phyloP scores from a whole-genome alignment of 2,329 filamentous ascomycete species.

The Diplocarpon rosae region DNA sequence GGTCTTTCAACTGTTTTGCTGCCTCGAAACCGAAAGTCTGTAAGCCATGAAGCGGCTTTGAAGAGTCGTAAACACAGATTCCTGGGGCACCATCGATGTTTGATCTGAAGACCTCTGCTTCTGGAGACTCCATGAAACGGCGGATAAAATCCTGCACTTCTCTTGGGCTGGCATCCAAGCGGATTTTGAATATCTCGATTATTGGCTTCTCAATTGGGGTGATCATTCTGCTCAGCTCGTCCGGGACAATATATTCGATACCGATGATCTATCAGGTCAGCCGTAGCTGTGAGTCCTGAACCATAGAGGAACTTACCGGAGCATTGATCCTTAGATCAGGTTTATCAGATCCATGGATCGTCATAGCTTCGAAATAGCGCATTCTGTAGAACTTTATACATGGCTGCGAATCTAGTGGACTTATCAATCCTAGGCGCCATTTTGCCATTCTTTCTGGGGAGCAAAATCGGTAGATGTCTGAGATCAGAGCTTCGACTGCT shows the following conservation, averaged over 20 bases:
- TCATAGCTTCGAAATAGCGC: conserved; percentile 70
- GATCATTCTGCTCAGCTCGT: conserved; percentile 64
- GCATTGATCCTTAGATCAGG: conserved; percentile 73
- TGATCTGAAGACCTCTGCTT: conserved; percentile 45
- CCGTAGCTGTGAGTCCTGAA: background rate
- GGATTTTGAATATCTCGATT: conserved; percentile 65
- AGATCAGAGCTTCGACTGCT: conserved; percentile 21
- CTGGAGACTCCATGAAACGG: conserved; percentile 58
- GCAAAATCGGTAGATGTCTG: conserved; percentile 12
- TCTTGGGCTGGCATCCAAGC: conserved; percentile 40
- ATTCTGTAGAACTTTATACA: conserved; percentile 28
- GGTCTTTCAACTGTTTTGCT: conserved; percentile 37
- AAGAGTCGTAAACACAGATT: conserved; percentile 63
- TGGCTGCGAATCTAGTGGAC: too few relatives aligned
- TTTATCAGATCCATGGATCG: conserved; percentile 77
- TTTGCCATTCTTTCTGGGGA: too few relatives aligned
- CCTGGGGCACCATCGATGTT: conserved; percentile 73
- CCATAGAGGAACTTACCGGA: conserved; percentile 34
- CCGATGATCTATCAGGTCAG: conserved; percentile 42
- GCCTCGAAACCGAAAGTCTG: conserved; percentile 67
- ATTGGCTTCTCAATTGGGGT: conserved; percentile 55
- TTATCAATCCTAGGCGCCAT: too few relatives aligned
- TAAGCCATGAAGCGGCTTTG: conserved; percentile 65
- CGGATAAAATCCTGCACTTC: conserved; percentile 51
- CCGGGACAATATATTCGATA: conserved; percentile 51